phyloP scores from a whole-genome alignment of 2,329 filamentous ascomycete species.

The Verticillium zaregamsianum region DNA sequence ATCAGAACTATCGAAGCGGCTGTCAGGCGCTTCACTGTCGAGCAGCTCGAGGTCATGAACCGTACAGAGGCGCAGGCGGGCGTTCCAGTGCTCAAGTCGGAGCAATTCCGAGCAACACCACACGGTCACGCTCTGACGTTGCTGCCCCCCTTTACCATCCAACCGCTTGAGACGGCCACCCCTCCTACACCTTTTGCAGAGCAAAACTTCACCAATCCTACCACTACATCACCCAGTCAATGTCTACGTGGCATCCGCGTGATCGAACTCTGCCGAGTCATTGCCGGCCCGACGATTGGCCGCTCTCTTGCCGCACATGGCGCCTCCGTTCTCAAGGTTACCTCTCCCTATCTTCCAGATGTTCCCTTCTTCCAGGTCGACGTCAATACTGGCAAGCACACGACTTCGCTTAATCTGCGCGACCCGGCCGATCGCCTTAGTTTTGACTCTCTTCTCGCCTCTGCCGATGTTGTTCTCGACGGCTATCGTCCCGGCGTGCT shows the following conservation, averaged over 20 bases:
- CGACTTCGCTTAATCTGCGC: constrained; percentile 53
- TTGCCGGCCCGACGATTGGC: constrained; percentile 64
- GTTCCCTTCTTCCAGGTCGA: constrained; percentile 64
- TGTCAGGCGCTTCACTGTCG: constrained; percentile 43
- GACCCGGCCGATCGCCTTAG: constrained; percentile 37
- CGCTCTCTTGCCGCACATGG: constrained; percentile 63
- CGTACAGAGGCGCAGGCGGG: constrained; percentile 47
- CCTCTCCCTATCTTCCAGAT: constrained; percentile 54
- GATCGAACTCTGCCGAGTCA: constrained; percentile 63
- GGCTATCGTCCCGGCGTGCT: constrained; percentile 60
- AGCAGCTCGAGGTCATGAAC: constrained; percentile 51
- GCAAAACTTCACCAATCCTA: not conserved
- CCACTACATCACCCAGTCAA: constrained; percentile 23
- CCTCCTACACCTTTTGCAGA: constrained; percentile 32
- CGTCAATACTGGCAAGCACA: constrained; percentile 61
- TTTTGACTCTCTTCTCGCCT: constrained; percentile 50
- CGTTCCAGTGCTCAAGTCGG: constrained; percentile 46
- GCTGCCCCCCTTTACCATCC: constrained; percentile 36
- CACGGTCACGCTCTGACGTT: constrained; percentile 35
- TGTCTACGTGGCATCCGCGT: constrained; percentile 57
- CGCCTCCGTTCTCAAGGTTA: constrained; percentile 64
- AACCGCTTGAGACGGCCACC: constrained; percentile 37
- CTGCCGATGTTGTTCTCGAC: constrained; percentile 58
- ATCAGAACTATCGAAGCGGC: constrained; percentile 50
- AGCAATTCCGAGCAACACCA: constrained; percentile 46